phyloP scores from a whole-genome alignment of 2,329 filamentous ascomycete genomes.

The Kalmusia sp. region DNA sequence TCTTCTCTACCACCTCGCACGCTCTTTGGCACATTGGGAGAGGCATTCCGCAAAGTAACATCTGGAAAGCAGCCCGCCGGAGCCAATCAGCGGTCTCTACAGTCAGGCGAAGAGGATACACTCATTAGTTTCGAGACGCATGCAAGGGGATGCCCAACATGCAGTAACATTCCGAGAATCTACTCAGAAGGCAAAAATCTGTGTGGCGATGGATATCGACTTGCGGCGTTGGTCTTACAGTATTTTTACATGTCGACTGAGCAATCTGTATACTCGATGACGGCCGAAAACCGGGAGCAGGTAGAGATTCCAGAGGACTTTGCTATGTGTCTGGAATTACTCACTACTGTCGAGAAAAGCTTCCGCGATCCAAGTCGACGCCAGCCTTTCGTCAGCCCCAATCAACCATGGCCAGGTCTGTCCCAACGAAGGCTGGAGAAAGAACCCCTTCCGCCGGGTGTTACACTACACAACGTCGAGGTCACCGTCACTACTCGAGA shows the following conservation, averaged over 20 bases:
- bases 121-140: slow-evolving; percentile 37
- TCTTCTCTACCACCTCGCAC: slow-evolving; percentile 19
- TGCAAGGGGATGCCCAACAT: slow-evolving; percentile 28
- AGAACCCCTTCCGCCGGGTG: slow-evolving; percentile 7
- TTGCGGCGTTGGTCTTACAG: slow-evolving; percentile 26
- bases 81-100: slow-evolving; percentile 11
- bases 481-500: slow-evolving; percentile 10
- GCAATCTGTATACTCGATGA: slow-evolving; percentile 27
- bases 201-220: slow-evolving; percentile 29
- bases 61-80: slow-evolving; percentile 24
- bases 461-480: slow-evolving; percentile 12
- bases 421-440: slow-evolving; percentile 5
- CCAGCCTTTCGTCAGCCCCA: slow-evolving; percentile 27
- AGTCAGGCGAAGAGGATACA: slow-evolving; percentile 17
- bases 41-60: slow-evolving; percentile 30
- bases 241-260: slow-evolving; percentile 31
- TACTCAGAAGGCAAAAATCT: slow-evolving; percentile 27
- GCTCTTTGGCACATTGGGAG: slow-evolving; percentile 26
- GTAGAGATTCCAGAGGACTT: slow-evolving; percentile 31
- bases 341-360: slow-evolving; percentile 27
- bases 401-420: slow-evolving; percentile 18
- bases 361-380: slow-evolving; percentile 20
- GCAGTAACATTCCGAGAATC: slow-evolving; percentile 24
- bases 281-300: slow-evolving; percentile 15
- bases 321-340: slow-evolving; percentile 23